These are phyloP conservation scores for Crithidia expoeki DNA, from an alignment of 208 protist species.

Conservation along the genomic window DNA sequence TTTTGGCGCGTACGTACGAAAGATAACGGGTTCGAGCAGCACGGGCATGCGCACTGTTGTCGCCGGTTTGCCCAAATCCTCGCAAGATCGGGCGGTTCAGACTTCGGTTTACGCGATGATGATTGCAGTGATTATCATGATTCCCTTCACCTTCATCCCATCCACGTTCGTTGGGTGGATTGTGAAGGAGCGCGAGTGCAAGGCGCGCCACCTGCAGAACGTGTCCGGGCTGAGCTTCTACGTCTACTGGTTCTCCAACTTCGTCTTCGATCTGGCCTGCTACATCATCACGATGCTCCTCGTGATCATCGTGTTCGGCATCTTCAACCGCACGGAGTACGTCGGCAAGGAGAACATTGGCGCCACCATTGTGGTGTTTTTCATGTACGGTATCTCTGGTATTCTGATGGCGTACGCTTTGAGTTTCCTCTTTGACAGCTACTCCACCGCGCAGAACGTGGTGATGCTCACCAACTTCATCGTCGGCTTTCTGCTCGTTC, in stretches of 20 bases:
- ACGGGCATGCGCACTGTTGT: constrained; percentile 26
- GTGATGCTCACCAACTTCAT: constrained; percentile 81
- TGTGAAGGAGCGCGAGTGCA: constrained; percentile 79
- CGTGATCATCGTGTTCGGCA: constrained; percentile 59
- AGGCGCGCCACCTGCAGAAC: constrained; percentile 71
- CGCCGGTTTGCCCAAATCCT: constrained; percentile 46
- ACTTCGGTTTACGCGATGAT: constrained; percentile 50
- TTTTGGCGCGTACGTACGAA: constrained; percentile 37
- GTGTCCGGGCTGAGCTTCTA: constrained; percentile 63
- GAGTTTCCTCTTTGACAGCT: constrained; percentile 64
- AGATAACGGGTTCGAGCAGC: constrained; percentile 5
- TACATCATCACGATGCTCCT: constrained; percentile 69
- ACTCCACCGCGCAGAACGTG: constrained; percentile 72
- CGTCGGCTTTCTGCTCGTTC: constrained; percentile 72
- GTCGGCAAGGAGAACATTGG: constrained; percentile 40
- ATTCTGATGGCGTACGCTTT: constrained; percentile 67
- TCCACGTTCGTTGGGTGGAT: constrained; percentile 69
- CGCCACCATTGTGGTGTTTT: constrained; percentile 54
- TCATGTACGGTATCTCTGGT: constrained; percentile 67
- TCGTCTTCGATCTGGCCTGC: constrained; percentile 73
- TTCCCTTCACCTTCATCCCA: constrained; percentile 78
- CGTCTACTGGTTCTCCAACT: constrained; percentile 83
- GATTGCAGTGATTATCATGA: constrained; percentile 63
- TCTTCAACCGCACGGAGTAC: constrained; percentile 71
- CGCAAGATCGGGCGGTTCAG: constrained; percentile 36